Conservation (phyloP, 1,139 yeast species). For the Geotrichum australiense region DNA sequence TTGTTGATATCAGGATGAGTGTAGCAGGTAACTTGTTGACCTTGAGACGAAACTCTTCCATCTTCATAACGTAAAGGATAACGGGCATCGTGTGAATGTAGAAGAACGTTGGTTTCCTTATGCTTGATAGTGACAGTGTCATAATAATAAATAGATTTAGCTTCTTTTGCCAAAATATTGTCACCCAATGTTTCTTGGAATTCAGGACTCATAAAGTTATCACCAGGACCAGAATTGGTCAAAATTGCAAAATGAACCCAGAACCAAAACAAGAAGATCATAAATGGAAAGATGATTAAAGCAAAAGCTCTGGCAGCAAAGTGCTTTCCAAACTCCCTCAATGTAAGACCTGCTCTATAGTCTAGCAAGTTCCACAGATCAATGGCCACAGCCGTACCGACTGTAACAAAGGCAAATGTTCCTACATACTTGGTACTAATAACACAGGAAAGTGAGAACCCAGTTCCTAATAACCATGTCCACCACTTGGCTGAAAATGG, state of each 20-base stretch:
- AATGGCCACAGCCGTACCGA: slow-evolving; percentile 76
- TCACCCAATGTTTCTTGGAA: slow-evolving; percentile 90
- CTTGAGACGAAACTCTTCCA: slow-evolving; percentile 91
- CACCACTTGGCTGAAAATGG: slow-evolving; percentile 78
- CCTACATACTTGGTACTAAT: slow-evolving; percentile 94
- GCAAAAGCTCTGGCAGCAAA: slow-evolving; percentile 68
- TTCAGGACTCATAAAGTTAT: slow-evolving; percentile 82
- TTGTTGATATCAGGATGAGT: slow-evolving; percentile 54
- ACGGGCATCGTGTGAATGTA: slow-evolving; percentile 68
- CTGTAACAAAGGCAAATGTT: slow-evolving; percentile 76
- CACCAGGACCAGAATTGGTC: slow-evolving; percentile 90
- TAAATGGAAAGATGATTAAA: slow-evolving; percentile 72
- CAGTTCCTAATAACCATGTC: slow-evolving; percentile 78
- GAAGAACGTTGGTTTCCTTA: slow-evolving; percentile 62
- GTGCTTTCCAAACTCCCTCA: slow-evolving; percentile 57
- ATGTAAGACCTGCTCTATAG: slow-evolving; percentile 56
- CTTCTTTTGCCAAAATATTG: slow-evolving; percentile 57
- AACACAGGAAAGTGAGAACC: slow-evolving; percentile 79
- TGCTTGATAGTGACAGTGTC: slow-evolving; percentile 74
- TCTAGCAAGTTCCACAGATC: slow-evolving; percentile 88
- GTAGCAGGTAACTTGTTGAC: slow-evolving; percentile 88
- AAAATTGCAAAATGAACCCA: slow-evolving; percentile 81
- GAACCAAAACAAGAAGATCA: slow-evolving; percentile 86
- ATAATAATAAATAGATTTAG: slow-evolving; percentile 65
- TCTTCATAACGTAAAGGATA: slow-evolving; percentile 95